A percentile compares a stretch with the other conserved stretches of the same genome.
These are phyloP conservation scores for Alternaria gansuensis DNA, from an alignment of 2,329 filamentous ascomycete genomes.

Conservation along the genomic window DNA sequence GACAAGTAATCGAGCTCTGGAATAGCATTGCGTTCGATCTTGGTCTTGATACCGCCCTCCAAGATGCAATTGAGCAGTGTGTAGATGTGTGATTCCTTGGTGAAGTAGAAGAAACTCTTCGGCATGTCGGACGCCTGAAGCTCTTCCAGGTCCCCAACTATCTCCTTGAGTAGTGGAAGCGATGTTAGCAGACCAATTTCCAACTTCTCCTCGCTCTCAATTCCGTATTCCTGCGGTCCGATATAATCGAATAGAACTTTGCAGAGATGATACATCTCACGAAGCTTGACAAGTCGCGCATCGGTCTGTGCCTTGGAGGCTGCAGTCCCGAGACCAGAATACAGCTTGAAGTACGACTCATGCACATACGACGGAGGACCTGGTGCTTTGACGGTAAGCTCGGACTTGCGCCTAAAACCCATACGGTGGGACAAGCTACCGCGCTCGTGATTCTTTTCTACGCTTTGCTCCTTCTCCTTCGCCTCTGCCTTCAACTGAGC, in stretches of 20 bases:
- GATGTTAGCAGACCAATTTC: constrained; percentile 96
- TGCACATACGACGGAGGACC: constrained; percentile 50
- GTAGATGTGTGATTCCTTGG: constrained; percentile 98
- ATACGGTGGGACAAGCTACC: constrained; percentile 57
- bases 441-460: constrained; percentile 51
- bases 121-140: constrained; percentile 94
- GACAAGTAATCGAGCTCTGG: constrained; percentile 97
- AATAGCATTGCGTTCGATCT: constrained; percentile 93
- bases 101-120: constrained; percentile 98
- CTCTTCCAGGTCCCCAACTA: constrained; percentile 95
- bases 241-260: constrained; percentile 99
- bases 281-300: constrained; percentile 82
- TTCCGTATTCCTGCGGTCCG: constrained; percentile 97
- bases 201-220: constrained; percentile 94
- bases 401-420: constrained; percentile 63
- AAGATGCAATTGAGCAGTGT: constrained; percentile 97
- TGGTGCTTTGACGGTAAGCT: constrained; percentile 43
- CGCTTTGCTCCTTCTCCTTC: constrained; percentile 50
- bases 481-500: constrained; percentile 43
- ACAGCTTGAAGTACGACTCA: constrained; percentile 87
- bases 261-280: constrained; percentile 90
- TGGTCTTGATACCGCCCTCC: constrained; percentile 94
- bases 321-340: constrained; percentile 71
- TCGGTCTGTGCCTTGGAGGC: constrained; percentile 80
- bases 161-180: constrained; percentile 91